These are phyloP conservation scores for Coniophora puteana DNA, from an alignment of 1,284 basidiomycete genomes.

Conservation along the genomic window DNA sequence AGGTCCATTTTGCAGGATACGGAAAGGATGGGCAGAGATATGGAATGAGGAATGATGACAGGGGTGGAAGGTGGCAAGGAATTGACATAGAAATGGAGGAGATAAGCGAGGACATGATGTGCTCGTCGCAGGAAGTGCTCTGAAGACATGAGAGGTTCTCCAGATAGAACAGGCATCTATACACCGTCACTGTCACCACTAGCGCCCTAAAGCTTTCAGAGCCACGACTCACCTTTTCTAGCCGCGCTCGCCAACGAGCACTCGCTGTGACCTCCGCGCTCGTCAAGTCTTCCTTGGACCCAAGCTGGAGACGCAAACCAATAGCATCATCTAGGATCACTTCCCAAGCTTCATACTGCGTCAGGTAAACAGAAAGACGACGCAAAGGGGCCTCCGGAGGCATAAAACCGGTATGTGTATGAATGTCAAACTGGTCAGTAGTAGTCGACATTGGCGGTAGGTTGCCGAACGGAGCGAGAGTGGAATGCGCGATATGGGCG, in stretches of 20 bases:
- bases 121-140: constrained; percentile 75
- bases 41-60: constrained; percentile 63
- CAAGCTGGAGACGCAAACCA: constrained; percentile 49
- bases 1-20: constrained; percentile 76
- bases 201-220: too few relatives aligned
- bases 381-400: constrained; percentile 75
- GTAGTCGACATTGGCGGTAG: too few relatives aligned
- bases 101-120: constrained; percentile 82
- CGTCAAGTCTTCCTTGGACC: constrained; percentile 42
- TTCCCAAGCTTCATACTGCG: constrained; percentile 74
- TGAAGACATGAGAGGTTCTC: constrained; percentile 41
- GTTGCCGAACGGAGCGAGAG: too few relatives aligned
- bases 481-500: too few relatives aligned
- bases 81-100: constrained; percentile 89
- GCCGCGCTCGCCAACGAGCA: constrained; percentile 57
- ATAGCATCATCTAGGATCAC: constrained; percentile 47
- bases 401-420: constrained; percentile 90
- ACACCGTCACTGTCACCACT: constrained; percentile 3
- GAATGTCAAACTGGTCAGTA: constrained; percentile 93
- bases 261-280: constrained; percentile 43
- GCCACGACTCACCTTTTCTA: constrained; percentile 65
- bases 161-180: constrained; percentile 34
- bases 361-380: constrained; percentile 60
- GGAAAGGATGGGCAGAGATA: constrained; percentile 79
- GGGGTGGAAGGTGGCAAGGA: constrained; percentile 53